Conservation (phyloP, 2,329 filamentous ascomycete genomes). For the Bertia moriformis region DNA sequence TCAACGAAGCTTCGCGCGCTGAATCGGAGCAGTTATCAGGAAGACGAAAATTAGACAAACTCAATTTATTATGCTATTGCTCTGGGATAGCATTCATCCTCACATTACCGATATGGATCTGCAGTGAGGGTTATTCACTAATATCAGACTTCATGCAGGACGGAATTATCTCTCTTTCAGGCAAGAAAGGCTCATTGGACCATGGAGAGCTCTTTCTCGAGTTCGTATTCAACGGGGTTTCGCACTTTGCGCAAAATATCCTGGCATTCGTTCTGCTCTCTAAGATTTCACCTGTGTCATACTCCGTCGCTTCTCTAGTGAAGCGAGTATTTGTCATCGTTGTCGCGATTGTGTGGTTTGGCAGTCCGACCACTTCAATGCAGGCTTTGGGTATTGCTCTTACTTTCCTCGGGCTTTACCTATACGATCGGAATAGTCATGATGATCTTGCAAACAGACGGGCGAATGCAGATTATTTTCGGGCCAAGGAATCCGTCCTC, state of each 20-base stretch:
- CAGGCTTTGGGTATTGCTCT: slow-evolving; percentile 54
- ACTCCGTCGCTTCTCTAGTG: slow-evolving; percentile 59
- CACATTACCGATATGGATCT: slow-evolving; percentile 56
- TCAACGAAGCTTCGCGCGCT: slow-evolving; percentile 54
- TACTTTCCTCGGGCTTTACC: slow-evolving; percentile 58
- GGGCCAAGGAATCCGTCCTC: background rate
- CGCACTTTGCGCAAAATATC: slow-evolving; percentile 65
- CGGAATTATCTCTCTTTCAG: slow-evolving; percentile 30
- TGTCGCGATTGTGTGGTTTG: slow-evolving; percentile 63
- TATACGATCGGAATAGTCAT: slow-evolving; percentile 62
- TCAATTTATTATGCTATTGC: slow-evolving; percentile 64
- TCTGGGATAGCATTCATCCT: slow-evolving; percentile 55
- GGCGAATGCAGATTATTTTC: slow-evolving; percentile 15
- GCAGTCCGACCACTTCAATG: slow-evolving; percentile 47
- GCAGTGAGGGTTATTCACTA: slow-evolving; percentile 51
- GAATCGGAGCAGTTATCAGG: slow-evolving; percentile 39
- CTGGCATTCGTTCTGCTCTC: slow-evolving; percentile 63
- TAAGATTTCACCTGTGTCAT: slow-evolving; percentile 61
- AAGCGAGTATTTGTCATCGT: slow-evolving; percentile 66
- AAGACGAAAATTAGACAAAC: slow-evolving; percentile 53
- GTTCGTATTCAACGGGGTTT: slow-evolving; percentile 61
- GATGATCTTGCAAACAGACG: slow-evolving; percentile 50
- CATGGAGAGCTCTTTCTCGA: slow-evolving; percentile 39
- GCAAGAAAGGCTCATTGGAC: slow-evolving; percentile 33
- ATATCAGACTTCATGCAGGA: slow-evolving; percentile 46